Evolutionary conservation across 176 grass and related monocot genomes (phyloP), one percentile per base, ranked within the genome.

Genomic region (Oryza meyeriana): DNA sequence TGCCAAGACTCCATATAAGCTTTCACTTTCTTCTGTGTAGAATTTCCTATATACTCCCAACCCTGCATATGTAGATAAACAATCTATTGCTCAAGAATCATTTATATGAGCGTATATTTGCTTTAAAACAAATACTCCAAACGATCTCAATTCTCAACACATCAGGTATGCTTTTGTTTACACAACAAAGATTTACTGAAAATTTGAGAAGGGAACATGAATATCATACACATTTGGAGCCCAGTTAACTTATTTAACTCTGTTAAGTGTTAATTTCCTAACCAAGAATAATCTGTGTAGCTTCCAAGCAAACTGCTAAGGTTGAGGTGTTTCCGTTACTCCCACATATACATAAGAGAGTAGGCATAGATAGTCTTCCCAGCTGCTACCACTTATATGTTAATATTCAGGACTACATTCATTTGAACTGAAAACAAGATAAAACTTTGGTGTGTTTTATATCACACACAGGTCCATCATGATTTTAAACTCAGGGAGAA

Each of bases 21-120:
- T 91, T 39, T 95, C 90, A 63, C 84, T 94, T 79, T 95, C 90
- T 64, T 88, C 88, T 29, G 88, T 79, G 72, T 98, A 95, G 73
- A 98, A 93, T 72, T 95, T 91, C 66, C 92, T 92, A 57, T 95
- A 95, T 44, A 98, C 88, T 76, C 88, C 38, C 22, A 95, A 86
- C 79, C 92, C 95, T 93, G 82, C 18, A 93, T 22, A 85, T 11
- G 26, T 16, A 78, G 30, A 86, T 31, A 86, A 39, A 24, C 3
- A 87, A n/a, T 80, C 27, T 32, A 71, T 16, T 77, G 33, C 70
- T 50, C 11, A 71, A 26, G 1, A 62, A 74, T 16, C 1, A 13
- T 64, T 22, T 63, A 22, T 10, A 68, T 72, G 6, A 78, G 36
- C 13, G 65, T 18, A 45, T 27, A 61, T 17, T 14, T 66, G 12